Conservation (phyloP, 306 rosid genomes). For the Trifolium repens region DNA sequence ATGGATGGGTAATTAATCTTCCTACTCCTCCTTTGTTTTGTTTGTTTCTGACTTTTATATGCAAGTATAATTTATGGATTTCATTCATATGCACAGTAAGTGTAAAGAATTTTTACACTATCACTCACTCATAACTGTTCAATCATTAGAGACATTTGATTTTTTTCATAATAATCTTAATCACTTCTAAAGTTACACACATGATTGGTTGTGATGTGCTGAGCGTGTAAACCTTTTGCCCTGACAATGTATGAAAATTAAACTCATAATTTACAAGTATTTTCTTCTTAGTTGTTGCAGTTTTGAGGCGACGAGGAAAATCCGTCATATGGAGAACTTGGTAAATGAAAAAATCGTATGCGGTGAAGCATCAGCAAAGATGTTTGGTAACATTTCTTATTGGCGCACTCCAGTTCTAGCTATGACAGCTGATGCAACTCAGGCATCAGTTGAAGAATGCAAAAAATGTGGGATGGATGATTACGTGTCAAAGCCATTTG, state of each 20-base stretch:
- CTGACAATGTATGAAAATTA: no score
- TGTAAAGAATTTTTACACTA: no score
- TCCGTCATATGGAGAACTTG: constrained; percentile 64
- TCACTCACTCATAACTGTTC: no score
- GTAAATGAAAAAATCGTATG: constrained; percentile 62
- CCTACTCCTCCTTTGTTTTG: constrained; percentile 21
- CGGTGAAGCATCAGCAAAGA: constrained; percentile 64
- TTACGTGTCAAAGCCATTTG: constrained; percentile 87
- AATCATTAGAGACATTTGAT: no score
- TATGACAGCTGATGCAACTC: constrained; percentile 93
- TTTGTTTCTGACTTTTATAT: neutral
- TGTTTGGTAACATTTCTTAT: constrained; percentile 55
- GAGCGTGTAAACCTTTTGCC: no score
- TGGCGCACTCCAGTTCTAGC: constrained; percentile 94
- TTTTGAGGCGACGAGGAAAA: constrained; percentile 75
- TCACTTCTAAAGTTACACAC: no score
- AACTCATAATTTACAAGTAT: neutral
- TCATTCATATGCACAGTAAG: no score
- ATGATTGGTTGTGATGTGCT: no score
- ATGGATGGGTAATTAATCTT: constrained; percentile 85
- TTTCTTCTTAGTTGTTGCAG: constrained; percentile 51
- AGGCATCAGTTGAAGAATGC: constrained; percentile 80
- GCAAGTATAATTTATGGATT: no score
- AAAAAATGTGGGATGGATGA: constrained; percentile 92
- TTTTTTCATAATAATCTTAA: no score